phyloP scores from a whole-genome alignment of 768 basidiomycete genomes.

The Kwoniella shandongensis region DNA sequence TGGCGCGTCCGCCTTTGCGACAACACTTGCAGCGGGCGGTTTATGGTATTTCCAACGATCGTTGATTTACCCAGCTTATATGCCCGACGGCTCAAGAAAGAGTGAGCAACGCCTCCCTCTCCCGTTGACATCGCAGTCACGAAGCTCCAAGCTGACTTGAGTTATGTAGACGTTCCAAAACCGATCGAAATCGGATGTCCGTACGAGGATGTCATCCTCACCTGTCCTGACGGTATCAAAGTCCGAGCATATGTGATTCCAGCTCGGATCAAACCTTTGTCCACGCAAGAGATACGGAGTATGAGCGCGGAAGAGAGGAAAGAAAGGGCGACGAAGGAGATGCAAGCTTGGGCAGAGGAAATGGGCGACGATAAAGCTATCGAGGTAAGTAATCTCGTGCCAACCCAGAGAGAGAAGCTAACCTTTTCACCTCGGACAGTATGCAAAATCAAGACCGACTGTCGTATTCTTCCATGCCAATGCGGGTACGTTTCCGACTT shows the following conservation, averaged over 20 bases:
- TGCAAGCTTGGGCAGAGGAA: constrained; percentile 48
- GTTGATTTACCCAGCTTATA: constrained; percentile 85
- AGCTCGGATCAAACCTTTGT: constrained; percentile 62
- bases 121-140: no score
- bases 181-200: constrained; percentile 71
- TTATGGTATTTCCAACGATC: constrained; percentile 83
- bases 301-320: constrained; percentile 30
- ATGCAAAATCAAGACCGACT: constrained; percentile 64
- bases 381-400: constrained; percentile 59
- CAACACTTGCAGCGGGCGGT: constrained; percentile 55
- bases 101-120: constrained; percentile 57
- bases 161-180: constrained; percentile 63
- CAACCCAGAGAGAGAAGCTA: not conserved
- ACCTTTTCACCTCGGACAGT: constrained; percentile 14
- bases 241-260: constrained; percentile 74
- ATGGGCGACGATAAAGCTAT: constrained; percentile 57
- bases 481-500: constrained; percentile 55
- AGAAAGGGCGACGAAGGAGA: constrained; percentile 50
- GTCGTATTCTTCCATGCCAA: constrained; percentile 86
- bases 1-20: constrained; percentile 26
- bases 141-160: not conserved
- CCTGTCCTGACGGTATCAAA: constrained; percentile 69
- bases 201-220: constrained; percentile 72
- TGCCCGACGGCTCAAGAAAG: constrained; percentile 74
- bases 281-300: constrained; percentile 19